Evolutionary conservation across 768 basidiomycete genomes (phyloP).

Genomic region (Suillus tomentosus): DNA sequence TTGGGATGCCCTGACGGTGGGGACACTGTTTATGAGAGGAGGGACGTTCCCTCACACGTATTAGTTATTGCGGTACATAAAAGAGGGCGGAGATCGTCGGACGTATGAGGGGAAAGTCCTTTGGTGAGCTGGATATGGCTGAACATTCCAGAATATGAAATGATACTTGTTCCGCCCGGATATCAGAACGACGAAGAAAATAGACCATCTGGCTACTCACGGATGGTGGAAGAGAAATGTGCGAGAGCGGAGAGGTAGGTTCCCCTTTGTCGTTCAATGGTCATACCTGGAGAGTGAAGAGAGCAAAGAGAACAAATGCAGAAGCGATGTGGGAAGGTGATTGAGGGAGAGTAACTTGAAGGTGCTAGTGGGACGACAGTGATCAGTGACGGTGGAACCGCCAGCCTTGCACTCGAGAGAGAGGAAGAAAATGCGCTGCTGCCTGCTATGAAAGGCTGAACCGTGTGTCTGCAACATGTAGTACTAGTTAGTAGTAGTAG

Average conservation of each 20-base stretch:
- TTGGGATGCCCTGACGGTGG: conserved; percentile 5
- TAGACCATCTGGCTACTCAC: neutral
- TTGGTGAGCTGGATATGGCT: neutral
- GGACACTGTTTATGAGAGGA: neutral
- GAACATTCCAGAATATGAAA: neutral
- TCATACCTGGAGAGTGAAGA: no score
- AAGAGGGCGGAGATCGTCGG: neutral
- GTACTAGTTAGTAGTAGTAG: no score
- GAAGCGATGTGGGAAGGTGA: no score
- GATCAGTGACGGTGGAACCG: no score
- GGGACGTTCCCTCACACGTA: neutral
- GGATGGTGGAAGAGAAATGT: neutral
- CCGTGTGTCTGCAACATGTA: no score
- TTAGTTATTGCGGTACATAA: neutral
- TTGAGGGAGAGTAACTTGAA: no score
- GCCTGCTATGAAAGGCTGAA: no score
- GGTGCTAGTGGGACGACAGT: no score
- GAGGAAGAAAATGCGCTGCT: no score
- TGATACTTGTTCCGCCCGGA: neutral
- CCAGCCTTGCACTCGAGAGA: no score
- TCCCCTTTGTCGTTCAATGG: neutral
- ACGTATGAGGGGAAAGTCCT: neutral
- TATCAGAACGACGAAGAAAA: neutral
- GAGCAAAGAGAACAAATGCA: no score
- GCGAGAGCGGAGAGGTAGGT: neutral